These are phyloP conservation scores for Strobilomyces confusus DNA, from an alignment of 768 basidiomycete genomes.

Conservation along the genomic window DNA sequence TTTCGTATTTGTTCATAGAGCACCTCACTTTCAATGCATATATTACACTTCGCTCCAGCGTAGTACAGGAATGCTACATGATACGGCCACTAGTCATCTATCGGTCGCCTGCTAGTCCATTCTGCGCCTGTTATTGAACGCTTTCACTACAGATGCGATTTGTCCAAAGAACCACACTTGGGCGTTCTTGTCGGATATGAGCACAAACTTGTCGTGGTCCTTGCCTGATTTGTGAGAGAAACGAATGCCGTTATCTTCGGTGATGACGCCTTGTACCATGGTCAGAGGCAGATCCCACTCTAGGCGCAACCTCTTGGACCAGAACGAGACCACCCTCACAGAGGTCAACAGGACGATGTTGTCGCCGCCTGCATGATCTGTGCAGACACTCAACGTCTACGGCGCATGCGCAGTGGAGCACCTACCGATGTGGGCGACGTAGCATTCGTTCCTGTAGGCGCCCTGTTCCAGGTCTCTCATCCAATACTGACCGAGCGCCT, in stretches of 20 bases:
- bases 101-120: conserved; percentile 47
- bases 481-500: conserved; percentile 95
- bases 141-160: conserved; percentile 70
- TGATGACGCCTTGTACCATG: conserved; percentile 80
- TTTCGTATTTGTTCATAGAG: conserved; percentile 24
- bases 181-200: conserved; percentile 69
- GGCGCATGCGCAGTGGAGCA: not conserved
- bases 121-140: conserved; percentile 67
- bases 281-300: conserved; percentile 91
- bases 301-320: conserved; percentile 77
- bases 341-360: conserved; percentile 78
- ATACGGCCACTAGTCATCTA: conserved; percentile 15
- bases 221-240: conserved; percentile 77
- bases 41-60: conserved; percentile 18
- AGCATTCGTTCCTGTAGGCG: conserved; percentile 74
- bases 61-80: conserved; percentile 27
- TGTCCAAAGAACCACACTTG: conserved; percentile 81
- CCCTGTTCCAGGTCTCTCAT: conserved; percentile 93
- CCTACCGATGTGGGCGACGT: conserved; percentile 91
- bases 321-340: conserved; percentile 75
- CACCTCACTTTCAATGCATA: conserved; percentile 26
- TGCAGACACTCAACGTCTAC: conserved; percentile 9
- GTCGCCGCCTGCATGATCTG: conserved; percentile 77
- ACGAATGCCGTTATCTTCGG: conserved; percentile 88
- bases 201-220: conserved; percentile 71